Conservation (phyloP, 2,329 filamentous ascomycete species). For the Alternaria metachromatica region DNA sequence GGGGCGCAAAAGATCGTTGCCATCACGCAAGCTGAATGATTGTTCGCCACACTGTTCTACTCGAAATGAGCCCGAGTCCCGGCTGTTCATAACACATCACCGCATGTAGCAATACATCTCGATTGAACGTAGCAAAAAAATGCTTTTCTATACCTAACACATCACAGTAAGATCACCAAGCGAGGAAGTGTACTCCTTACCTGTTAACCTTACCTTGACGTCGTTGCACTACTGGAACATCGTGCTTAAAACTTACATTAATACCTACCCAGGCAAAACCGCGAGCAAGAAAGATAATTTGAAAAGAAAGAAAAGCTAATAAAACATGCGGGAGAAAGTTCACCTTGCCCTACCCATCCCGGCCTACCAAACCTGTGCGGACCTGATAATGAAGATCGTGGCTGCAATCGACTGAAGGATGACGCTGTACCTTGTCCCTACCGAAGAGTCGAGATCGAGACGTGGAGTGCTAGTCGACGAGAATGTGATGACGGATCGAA, state of each 20-base stretch:
- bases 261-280: slow-evolving; percentile 28
- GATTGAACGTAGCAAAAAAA: too few relatives aligned
- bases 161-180: slow-evolving; percentile 39
- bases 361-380: not conserved
- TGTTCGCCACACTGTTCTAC: too few relatives aligned
- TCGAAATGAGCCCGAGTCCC: too few relatives aligned
- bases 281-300: slow-evolving; percentile 4
- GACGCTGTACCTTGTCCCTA: not conserved
- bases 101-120: too few relatives aligned
- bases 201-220: slow-evolving; percentile 39
- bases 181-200: slow-evolving; percentile 32
- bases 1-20: too few relatives aligned
- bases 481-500: not conserved
- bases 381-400: not conserved
- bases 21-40: too few relatives aligned
- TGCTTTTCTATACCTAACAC: not conserved
- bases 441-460: not conserved
- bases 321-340: slow-evolving; percentile 26
- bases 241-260: slow-evolving; percentile 30
- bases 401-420: too few relatives aligned
- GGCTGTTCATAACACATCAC: too few relatives aligned
- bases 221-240: slow-evolving; percentile 1
- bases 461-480: not conserved
- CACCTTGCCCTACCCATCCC: slow-evolving; percentile 35
- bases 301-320: slow-evolving; percentile 14